phyloP scores from a whole-genome alignment of 177 flowering plant species.

The Tripterygium wilfordii region DNA sequence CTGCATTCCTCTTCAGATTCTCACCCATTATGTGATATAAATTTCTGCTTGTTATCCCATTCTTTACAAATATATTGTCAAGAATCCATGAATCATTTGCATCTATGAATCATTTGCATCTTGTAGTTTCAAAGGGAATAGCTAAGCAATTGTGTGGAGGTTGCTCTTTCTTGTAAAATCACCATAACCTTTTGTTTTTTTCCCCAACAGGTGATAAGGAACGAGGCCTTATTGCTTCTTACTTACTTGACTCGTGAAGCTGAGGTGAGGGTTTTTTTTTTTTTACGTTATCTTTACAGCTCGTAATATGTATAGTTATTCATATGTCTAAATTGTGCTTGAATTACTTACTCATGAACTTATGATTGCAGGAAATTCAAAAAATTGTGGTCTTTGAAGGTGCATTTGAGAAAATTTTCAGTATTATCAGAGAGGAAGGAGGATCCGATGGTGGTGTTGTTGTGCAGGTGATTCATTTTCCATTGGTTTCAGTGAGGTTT shows the following conservation, averaged over 20 bases:
- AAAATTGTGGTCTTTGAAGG: constrained; percentile 98
- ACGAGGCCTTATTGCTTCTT: constrained; percentile 93
- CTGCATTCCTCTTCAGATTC: not conserved
- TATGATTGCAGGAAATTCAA: constrained; percentile 77
- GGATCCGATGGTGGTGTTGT: constrained; percentile 99
- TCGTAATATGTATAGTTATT: too few species aligned
- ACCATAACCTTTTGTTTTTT: too few species aligned
- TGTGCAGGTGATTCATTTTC: constrained; percentile 70
- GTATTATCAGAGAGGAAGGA: constrained; percentile 95
- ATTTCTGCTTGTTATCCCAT: not conserved
- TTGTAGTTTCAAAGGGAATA: not conserved
- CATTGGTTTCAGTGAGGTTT: not conserved
- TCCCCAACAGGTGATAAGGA: constrained; percentile 78
- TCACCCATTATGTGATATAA: not conserved
- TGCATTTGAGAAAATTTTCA: constrained; percentile 97
- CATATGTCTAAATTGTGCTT: too few species aligned
- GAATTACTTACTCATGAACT: too few species aligned
- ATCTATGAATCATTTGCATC: too few species aligned
- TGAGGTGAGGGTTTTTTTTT: constrained; percentile 47
- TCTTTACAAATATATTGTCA: too few species aligned
- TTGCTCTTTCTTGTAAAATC: too few species aligned
- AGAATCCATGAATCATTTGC: too few species aligned
- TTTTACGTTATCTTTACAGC: not conserved
- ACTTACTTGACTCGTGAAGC: constrained; percentile 97
- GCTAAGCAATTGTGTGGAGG: too few species aligned